These are phyloP conservation scores for Epichloe hybrida DNA, from an alignment of 2,329 filamentous ascomycete species.

Conservation along the genomic window DNA sequence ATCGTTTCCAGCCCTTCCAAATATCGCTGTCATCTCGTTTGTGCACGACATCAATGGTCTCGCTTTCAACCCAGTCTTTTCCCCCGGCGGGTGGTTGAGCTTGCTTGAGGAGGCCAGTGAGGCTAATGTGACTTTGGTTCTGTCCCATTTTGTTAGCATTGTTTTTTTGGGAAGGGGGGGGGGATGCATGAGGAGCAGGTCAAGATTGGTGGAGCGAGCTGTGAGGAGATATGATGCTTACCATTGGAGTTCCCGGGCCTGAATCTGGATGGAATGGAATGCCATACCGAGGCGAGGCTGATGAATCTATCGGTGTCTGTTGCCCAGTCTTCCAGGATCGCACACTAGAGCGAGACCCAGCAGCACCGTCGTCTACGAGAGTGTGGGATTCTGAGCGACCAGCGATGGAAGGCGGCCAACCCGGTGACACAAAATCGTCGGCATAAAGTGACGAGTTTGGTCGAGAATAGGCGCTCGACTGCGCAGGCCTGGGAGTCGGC, in stretches of 20 bases:
- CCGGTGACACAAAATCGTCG: constrained; percentile 6
- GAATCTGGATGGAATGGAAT: constrained; percentile 7
- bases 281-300: constrained; percentile 4
- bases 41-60: constrained; percentile 25
- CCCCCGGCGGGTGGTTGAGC: constrained; percentile 17
- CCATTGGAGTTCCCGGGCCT: constrained; percentile 8
- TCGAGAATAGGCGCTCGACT: constrained; percentile 1
- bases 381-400: constrained; percentile 17
- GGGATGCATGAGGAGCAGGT: not conserved
- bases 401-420: constrained; percentile 9
- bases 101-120: constrained; percentile 25
- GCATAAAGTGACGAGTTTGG: constrained; percentile 2
- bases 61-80: constrained; percentile 19
- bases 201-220: not conserved
- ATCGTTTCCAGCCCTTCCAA: constrained; percentile 30
- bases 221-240: not conserved
- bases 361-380: constrained; percentile 13
- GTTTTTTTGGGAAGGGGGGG: no score
- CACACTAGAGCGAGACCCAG: constrained; percentile 11
- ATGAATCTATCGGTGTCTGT: constrained; percentile 8
- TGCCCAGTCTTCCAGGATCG: constrained; percentile 12
- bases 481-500: not conserved
- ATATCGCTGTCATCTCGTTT: constrained; percentile 30
- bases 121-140: constrained; percentile 29
- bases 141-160: constrained; percentile 11